Conservation (phyloP, 768 basidiomycete species). For the Astraeus odoratus region DNA sequence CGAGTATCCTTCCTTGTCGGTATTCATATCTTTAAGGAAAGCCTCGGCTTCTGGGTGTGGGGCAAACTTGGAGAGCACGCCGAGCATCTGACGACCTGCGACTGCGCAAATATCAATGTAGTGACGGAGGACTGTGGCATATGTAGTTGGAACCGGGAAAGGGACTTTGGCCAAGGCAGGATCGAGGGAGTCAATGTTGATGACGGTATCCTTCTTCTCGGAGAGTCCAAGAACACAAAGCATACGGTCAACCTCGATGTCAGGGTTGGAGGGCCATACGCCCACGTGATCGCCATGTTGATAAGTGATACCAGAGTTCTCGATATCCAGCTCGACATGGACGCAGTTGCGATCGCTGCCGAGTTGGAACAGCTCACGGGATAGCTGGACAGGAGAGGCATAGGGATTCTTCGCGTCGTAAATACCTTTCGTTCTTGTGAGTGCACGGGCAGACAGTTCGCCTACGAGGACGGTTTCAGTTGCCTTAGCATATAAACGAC, state of each 20-base stretch:
- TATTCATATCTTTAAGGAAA: conserved; percentile 67
- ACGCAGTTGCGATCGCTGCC: conserved; percentile 82
- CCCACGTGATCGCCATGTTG: conserved; percentile 98
- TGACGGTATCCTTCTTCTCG: conserved; percentile 73
- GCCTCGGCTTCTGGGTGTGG: conserved; percentile 73
- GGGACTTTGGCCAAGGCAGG: conserved; percentile 97
- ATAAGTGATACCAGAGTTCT: conserved; percentile 95
- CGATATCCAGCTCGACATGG: conserved; percentile 88
- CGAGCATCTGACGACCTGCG: conserved; percentile 90
- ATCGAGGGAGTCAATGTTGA: conserved; percentile 94
- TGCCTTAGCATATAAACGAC: neutral
- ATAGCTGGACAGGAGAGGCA: conserved; percentile 69
- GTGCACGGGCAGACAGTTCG: conserved; percentile 91
- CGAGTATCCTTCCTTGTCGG: conserved; percentile 84
- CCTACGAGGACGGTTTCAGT: conserved; percentile 36
- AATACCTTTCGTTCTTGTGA: conserved; percentile 90
- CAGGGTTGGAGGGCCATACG: conserved; percentile 94
- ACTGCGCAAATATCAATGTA: conserved; percentile 96
- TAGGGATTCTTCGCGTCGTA: conserved; percentile 98
- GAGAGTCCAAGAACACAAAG: conserved; percentile 80
- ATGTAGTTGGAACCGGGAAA: conserved; percentile 96
- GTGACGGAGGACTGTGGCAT: conserved; percentile 86
- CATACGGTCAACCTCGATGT: conserved; percentile 84
- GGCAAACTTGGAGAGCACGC: conserved; percentile 80
- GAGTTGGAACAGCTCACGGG: conserved; percentile 80